These are phyloP conservation scores for Athelia psychrophila DNA, from an alignment of 1,284 basidiomycete genomes.

Conservation along the genomic window DNA sequence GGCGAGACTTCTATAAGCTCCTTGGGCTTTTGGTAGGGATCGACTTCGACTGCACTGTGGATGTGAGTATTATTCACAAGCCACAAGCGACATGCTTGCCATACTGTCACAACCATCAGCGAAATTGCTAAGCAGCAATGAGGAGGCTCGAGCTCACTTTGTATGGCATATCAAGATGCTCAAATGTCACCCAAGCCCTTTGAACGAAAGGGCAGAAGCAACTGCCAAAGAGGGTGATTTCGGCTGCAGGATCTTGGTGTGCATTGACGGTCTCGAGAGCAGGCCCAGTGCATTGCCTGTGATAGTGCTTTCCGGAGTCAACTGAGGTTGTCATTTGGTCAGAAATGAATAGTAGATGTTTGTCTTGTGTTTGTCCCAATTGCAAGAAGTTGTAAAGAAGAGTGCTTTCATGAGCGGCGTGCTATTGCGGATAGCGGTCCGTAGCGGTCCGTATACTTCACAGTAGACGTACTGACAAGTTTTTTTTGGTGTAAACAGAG, in stretches of 20 bases:
- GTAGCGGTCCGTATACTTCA: too few relatives aligned
- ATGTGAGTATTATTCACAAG: not conserved
- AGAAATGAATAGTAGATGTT: too few relatives aligned
- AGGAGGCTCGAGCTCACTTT: slow-evolving; percentile 31
- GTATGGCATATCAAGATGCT: slow-evolving; percentile 62
- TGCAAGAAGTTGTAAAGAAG: too few relatives aligned
- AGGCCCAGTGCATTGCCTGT: slow-evolving; percentile 53
- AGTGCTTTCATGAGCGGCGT: too few relatives aligned
- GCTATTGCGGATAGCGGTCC: too few relatives aligned
- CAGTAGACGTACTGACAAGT: too few relatives aligned
- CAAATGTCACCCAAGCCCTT: slow-evolving; percentile 66
- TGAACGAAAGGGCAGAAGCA: slow-evolving; percentile 80
- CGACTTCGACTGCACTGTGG: slow-evolving; percentile 65
- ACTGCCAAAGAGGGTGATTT: slow-evolving; percentile 65
- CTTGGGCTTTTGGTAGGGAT: slow-evolving; percentile 78
- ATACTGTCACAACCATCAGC: slow-evolving; percentile 5
- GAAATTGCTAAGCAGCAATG: not conserved
- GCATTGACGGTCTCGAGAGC: slow-evolving; percentile 54
- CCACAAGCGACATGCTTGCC: slow-evolving; percentile 5
- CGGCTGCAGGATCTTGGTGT: slow-evolving; percentile 34
- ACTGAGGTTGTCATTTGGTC: too few relatives aligned
- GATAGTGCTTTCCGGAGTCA: slow-evolving; percentile 44
- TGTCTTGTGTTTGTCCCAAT: too few relatives aligned
- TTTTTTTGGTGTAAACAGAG: too few relatives aligned
- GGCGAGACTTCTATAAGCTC: slow-evolving; percentile 78